Percentiles rank a stretch among this genome's conserved stretches.
Conservation (phyloP, 108 stramenopile species). For the Nitzschia palea region DNA sequence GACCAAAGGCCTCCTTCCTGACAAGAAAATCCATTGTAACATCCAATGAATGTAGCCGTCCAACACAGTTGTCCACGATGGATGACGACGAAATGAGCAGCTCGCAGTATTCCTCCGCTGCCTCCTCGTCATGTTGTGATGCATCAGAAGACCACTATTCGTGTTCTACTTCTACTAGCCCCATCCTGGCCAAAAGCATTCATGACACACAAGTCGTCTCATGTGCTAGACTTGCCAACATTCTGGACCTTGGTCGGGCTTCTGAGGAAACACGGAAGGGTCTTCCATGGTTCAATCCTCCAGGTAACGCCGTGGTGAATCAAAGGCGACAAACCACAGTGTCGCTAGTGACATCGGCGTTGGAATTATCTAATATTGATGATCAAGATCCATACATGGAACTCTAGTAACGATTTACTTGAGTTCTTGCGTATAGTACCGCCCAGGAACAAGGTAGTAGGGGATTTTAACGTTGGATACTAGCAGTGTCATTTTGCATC, state of each 20-base stretch:
- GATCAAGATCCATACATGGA: no score
- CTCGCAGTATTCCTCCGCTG: background rate
- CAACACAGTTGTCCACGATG: background rate
- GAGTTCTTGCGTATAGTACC: no score
- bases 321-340: background rate
- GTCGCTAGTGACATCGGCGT: slow-evolving; percentile 6
- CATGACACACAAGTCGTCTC: background rate
- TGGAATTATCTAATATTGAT: background rate
- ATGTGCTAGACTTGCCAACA: background rate
- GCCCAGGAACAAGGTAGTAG: no score
- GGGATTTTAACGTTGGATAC: no score
- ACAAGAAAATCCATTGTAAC: background rate
- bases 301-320: background rate
- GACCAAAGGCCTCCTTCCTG: background rate
- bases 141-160: background rate
- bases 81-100: background rate
- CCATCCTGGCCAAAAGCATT: background rate
- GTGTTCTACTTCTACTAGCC: background rate
- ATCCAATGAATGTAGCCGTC: background rate
- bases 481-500: no score
- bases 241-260: background rate
- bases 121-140: background rate
- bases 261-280: background rate
- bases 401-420: no score
- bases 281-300: background rate